Evolutionary conservation across 352 stramenopile species (phyloP), one percentile per base, ranked within the genome.

Genomic region (Thalassiosira allenii): DNA sequence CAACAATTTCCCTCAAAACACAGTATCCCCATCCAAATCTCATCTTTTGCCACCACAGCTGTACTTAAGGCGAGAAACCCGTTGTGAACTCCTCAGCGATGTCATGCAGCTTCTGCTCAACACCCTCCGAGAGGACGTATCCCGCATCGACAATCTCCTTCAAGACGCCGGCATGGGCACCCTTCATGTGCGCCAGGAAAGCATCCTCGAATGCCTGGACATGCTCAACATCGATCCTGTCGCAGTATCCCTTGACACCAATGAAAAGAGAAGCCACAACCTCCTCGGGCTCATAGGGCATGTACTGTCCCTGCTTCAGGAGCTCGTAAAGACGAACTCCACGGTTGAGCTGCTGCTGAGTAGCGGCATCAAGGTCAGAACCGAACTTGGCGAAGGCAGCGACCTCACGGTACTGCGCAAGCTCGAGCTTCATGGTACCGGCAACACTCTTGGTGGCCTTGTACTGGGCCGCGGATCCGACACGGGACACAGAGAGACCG

Each of bases 311-410:
- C 85, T 97, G 94, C 89, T 97, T 97, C 40, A 97, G 88, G 27
- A 97, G 89, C 81, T 97, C 94, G 79, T 96, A 96, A 37, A 97
- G 86, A 89, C 94, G 92, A 66, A 96, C 91, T 75, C 94, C 94
- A 89, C 94, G 93, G 89, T 97, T 97, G 14, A 97, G 88, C 92
- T 97, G 94, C 85, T 97, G 94, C 86, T 97, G 94, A 54, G 95
- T 97, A 53, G 94, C 87, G 27, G 94, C 87, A 89, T 97, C 95
- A 34, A 97, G 90, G 91, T 97, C 95, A 30, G 94, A 97, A 71
- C 94, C 95, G 83, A 97, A 97, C 87, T 97, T 96, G 83, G 95
- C 93, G 75, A 97, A 97, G 47, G 95, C 95, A 62, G 94, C 95
- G 58, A 97, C 94, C 88, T 97, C 95, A 94, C 95, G 92, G 89